Conservation (phyloP, 495 filamentous ascomycete genomes). For the Lichenothelia convexa region DNA sequence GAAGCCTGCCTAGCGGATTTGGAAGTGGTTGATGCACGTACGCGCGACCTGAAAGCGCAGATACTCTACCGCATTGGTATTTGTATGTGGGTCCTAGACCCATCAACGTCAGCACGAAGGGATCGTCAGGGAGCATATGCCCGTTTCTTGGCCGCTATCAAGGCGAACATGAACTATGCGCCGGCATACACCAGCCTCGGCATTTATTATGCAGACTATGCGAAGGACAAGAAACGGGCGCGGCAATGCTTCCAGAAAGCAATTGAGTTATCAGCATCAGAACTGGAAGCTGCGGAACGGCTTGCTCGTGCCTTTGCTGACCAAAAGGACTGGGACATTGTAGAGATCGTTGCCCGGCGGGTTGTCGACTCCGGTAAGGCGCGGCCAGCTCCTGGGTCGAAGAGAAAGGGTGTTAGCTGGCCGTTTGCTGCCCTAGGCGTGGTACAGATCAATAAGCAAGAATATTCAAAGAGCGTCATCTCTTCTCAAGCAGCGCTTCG, state of each 20-base stretch:
- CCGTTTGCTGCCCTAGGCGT: constrained; percentile 89
- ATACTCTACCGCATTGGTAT: constrained; percentile 75
- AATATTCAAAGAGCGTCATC: constrained; percentile 68
- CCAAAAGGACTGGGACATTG: constrained; percentile 84
- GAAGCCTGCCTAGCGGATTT: constrained; percentile 47
- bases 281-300: constrained; percentile 74
- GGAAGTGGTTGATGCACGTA: constrained; percentile 31
- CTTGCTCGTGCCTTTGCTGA: constrained; percentile 73
- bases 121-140: constrained; percentile 62
- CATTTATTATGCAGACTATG: constrained; percentile 88
- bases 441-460: constrained; percentile 89
- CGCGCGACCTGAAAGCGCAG: constrained; percentile 59
- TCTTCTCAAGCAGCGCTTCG: constrained; percentile 85
- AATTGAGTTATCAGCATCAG: constrained; percentile 77
- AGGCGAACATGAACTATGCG: constrained; percentile 75
- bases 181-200: constrained; percentile 87
- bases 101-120: constrained; percentile 51
- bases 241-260: constrained; percentile 91
- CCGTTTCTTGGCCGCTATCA: constrained; percentile 65
- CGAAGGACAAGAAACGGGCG: constrained; percentile 64
- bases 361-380: constrained; percentile 86
- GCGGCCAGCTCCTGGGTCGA: constrained; percentile 74
- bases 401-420: constrained; percentile 83
- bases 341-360: constrained; percentile 77
- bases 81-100: constrained; percentile 70